Percentiles rank a stretch among this genome's conserved stretches.
Evolutionary conservation across 805 yeast genomes (phyloP).

Genomic region (Metschnikowia lachancei): DNA sequence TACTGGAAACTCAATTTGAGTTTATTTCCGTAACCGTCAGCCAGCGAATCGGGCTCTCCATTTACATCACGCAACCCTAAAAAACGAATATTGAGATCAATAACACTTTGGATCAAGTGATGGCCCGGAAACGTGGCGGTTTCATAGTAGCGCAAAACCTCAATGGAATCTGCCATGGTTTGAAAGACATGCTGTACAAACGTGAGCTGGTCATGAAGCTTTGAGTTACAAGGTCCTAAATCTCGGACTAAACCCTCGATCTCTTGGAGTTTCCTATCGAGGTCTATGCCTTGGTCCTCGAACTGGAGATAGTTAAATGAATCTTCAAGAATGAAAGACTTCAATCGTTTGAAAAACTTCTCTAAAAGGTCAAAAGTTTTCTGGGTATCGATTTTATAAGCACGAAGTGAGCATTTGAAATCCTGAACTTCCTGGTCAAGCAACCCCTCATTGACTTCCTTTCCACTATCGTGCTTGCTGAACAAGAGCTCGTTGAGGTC

Average conservation of each 20-base stretch:
- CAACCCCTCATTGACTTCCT: conserved; percentile 5
- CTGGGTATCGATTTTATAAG: not conserved
- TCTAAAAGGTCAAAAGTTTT: no score
- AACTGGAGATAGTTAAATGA: conserved; percentile 2
- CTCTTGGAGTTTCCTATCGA: not conserved
- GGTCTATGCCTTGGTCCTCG: not conserved
- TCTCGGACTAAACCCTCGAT: not conserved
- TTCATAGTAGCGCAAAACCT: conserved; percentile 6
- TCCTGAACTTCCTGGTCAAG: not conserved
- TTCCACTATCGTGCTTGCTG: not conserved
- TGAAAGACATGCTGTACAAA: not conserved
- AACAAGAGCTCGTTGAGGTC: not conserved
- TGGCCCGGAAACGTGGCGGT: conserved; percentile 1
- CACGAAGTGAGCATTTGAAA: not conserved
- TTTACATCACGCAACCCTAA: conserved; percentile 1
- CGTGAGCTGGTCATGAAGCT: not conserved
- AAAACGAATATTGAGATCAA: conserved; percentile 9
- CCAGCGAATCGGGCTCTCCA: conserved; percentile 3
- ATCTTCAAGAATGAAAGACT: not conserved
- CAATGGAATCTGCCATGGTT: conserved; percentile 5
- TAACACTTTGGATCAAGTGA: not conserved
- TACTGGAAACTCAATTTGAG: not conserved
- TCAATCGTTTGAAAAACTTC: not conserved
- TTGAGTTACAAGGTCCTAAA: not conserved
- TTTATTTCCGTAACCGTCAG: not conserved